Conservation (phyloP, 352 stramenopile species). For the Pythium rishiriense region DNA sequence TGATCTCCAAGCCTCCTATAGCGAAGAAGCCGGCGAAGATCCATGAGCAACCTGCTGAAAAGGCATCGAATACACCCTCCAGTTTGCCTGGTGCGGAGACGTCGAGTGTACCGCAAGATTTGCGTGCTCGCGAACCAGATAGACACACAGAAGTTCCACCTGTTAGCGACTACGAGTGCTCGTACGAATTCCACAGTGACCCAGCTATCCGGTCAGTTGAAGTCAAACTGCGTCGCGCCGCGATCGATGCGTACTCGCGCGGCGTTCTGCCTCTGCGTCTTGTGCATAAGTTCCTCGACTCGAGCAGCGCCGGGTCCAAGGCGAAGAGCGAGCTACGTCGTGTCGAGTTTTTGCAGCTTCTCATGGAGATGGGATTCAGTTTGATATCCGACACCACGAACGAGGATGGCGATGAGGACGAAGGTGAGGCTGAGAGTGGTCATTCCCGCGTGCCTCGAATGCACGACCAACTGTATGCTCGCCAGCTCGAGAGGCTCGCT, state of each 20-base stretch:
- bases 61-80: neutral
- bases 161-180: conserved; percentile 49
- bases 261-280: conserved; percentile 71
- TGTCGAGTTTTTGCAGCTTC: conserved; percentile 91
- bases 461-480: conserved; percentile 81
- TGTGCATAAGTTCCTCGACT: conserved; percentile 72
- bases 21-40: neutral
- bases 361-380: conserved; percentile 92
- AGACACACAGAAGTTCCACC: neutral
- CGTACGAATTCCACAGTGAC: conserved; percentile 81
- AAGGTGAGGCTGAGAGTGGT: conserved; percentile 8
- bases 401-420: conserved; percentile 32
- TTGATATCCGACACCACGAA: conserved; percentile 57
- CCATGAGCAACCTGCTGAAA: neutral
- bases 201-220: conserved; percentile 81
- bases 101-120: neutral
- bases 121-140: neutral
- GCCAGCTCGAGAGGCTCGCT: conserved; percentile 69
- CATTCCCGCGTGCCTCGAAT: conserved; percentile 35
- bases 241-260: conserved; percentile 63
- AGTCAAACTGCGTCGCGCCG: conserved; percentile 80
- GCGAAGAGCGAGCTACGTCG: conserved; percentile 55
- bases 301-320: conserved; percentile 23
- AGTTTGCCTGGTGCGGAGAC: neutral
- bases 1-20: neutral